phyloP scores from a whole-genome alignment of 768 basidiomycete species.

The Mycena albidolilacea region DNA sequence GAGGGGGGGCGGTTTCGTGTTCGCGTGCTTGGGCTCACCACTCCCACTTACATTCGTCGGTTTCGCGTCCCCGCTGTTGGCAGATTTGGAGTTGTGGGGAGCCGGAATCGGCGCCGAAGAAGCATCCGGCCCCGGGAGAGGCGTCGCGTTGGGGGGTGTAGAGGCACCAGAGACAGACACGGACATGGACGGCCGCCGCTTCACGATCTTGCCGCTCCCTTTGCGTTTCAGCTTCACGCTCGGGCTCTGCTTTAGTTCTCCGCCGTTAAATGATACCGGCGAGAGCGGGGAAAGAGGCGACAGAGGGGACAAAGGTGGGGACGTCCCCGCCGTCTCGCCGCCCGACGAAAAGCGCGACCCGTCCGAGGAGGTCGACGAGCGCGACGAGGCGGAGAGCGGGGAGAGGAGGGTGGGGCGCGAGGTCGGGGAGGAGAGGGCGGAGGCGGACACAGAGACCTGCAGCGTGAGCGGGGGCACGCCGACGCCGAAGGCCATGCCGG shows the following conservation, averaged over 20 bases:
- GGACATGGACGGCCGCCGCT: not conserved
- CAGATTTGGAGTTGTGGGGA: not conserved
- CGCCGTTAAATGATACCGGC: not conserved
- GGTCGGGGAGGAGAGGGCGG: not conserved
- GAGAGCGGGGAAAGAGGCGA: not conserved
- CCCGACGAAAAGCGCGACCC: conserved; percentile 10
- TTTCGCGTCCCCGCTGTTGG: too few species aligned
- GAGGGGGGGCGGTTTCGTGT: conserved; percentile 17
- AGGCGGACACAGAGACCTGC: not conserved
- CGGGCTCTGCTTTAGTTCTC: too few species aligned
- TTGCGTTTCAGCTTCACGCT: not conserved
- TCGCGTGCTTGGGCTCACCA: not conserved
- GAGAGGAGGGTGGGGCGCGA: not conserved
- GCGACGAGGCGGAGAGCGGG: not conserved
- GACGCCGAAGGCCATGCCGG: not conserved
- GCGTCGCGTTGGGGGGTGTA: not conserved
- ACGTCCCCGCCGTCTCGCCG: conserved; percentile 23
- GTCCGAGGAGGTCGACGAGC: not conserved
- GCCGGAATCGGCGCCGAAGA: not conserved
- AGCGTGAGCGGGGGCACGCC: conserved; percentile 9
- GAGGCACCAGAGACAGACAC: not conserved
- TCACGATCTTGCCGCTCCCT: not conserved
- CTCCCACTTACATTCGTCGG: not conserved
- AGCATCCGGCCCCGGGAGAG: not conserved
- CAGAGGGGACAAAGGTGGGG: conserved; percentile 26